Conservation (phyloP, 345 rosid genomes). For the Viola odorata region DNA sequence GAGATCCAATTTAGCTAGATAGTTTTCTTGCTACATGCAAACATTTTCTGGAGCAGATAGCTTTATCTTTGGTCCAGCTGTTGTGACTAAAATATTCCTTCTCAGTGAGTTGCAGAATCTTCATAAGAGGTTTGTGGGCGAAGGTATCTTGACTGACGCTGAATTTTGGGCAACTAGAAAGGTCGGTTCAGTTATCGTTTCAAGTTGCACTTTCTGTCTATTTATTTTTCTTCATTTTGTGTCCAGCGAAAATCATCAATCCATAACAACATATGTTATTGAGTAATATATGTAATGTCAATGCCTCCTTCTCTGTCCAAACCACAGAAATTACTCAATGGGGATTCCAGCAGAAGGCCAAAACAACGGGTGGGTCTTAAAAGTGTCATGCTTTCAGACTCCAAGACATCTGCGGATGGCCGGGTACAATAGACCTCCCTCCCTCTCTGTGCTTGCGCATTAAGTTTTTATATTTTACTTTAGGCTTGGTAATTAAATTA, state of each 20-base stretch:
- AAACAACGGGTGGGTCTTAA: slow-evolving; percentile 81
- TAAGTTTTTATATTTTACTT: not conserved
- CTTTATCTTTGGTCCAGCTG: not conserved
- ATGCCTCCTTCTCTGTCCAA: slow-evolving; percentile 15
- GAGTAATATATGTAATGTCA: slow-evolving; percentile 4
- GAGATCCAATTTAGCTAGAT: not conserved
- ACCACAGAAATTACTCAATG: slow-evolving; percentile 69
- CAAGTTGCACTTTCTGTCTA: slow-evolving; percentile 1
- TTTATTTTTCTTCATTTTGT: slow-evolving; percentile 1
- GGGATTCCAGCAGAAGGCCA: slow-evolving; percentile 51
- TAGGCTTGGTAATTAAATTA: not conserved
- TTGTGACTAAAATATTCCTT: slow-evolving; percentile 14
- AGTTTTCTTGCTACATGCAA: slow-evolving; percentile 6
- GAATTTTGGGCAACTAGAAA: slow-evolving; percentile 98
- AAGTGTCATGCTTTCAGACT: slow-evolving; percentile 78
- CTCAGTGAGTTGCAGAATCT: slow-evolving; percentile 74
- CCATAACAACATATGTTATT: not conserved
- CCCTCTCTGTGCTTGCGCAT: not conserved
- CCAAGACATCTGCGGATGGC: slow-evolving; percentile 77
- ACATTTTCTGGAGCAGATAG: slow-evolving; percentile 3
- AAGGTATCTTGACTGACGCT: slow-evolving; percentile 61
- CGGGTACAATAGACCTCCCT: slow-evolving; percentile 41
- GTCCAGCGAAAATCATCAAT: not conserved
- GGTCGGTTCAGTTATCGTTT: slow-evolving; percentile 35
- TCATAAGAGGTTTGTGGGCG: slow-evolving; percentile 61